These are phyloP conservation scores for Pseudophaeomoniella oleicola DNA, from an alignment of 2,329 filamentous ascomycete species.

Conservation along the genomic window DNA sequence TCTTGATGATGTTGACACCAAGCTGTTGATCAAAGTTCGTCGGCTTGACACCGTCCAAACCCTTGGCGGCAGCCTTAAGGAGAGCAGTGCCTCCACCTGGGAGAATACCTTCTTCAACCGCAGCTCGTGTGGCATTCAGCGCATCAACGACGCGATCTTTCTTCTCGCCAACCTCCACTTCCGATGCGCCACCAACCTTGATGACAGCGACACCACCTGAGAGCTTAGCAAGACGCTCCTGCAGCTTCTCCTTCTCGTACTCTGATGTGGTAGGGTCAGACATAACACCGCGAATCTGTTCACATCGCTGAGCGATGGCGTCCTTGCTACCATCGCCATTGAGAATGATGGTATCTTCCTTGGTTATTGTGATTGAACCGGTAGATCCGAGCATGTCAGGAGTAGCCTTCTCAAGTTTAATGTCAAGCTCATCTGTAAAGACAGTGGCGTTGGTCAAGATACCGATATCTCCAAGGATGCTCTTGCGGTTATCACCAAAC, in stretches of 20 bases:
- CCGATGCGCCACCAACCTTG: slow-evolving; percentile 93
- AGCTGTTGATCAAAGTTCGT: slow-evolving; percentile 99
- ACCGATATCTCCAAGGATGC: slow-evolving; percentile 90
- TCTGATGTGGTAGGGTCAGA: slow-evolving; percentile 85
- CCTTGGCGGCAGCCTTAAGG: slow-evolving; percentile 89
- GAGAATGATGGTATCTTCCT: slow-evolving; percentile 97
- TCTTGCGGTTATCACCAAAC: slow-evolving; percentile 99
- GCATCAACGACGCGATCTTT: slow-evolving; percentile 99
- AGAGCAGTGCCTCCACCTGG: slow-evolving; percentile 96
- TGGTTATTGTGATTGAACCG: slow-evolving; percentile 97
- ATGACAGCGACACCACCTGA: slow-evolving; percentile 98
- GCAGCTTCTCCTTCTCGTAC: slow-evolving; percentile 99
- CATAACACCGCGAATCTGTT: slow-evolving; percentile 98
- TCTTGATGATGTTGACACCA: slow-evolving; percentile 94
- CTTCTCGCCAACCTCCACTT: slow-evolving; percentile 99
- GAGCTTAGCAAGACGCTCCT: slow-evolving; percentile 98
- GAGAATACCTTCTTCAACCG: slow-evolving; percentile 97
- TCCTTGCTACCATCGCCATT: slow-evolving; percentile 97
- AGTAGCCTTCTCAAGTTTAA: slow-evolving; percentile 98
- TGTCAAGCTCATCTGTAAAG: slow-evolving; percentile 95
- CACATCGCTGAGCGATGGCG: slow-evolving; percentile 80
- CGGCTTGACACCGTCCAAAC: slow-evolving; percentile 67
- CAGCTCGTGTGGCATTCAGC: slow-evolving; percentile 91
- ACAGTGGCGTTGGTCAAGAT: slow-evolving; percentile 93
- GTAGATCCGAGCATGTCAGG: slow-evolving; percentile 92